phyloP scores from a whole-genome alignment of 2,329 filamentous ascomycete species.

The Fusarium oligoseptatum region DNA sequence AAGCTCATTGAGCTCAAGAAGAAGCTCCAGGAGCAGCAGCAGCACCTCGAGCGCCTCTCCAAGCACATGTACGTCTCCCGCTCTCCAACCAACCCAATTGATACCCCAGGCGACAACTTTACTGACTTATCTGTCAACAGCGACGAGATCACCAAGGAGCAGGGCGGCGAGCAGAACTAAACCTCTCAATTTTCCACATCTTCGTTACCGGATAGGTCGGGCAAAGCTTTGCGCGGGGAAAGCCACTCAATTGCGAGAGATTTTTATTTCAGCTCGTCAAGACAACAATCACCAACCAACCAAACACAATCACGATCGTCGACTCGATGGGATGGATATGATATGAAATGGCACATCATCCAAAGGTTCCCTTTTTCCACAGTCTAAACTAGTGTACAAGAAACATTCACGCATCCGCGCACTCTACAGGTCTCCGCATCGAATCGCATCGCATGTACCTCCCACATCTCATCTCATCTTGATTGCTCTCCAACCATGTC shows the following conservation, averaged over 20 bases:
- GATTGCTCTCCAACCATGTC: slow-evolving; percentile 10
- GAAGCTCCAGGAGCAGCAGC: slow-evolving; percentile 81
- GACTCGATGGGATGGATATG: slow-evolving; percentile 11
- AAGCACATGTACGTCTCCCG: slow-evolving; percentile 81
- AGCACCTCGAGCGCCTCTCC: slow-evolving; percentile 86
- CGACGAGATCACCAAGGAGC: slow-evolving; percentile 80
- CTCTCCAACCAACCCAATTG: slow-evolving; percentile 16
- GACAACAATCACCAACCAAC: slow-evolving; percentile 12
- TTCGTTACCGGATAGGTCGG: slow-evolving; percentile 35
- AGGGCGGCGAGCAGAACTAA: slow-evolving; percentile 77
- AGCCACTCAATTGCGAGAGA: slow-evolving; percentile 30
- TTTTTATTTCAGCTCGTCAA: slow-evolving; percentile 27
- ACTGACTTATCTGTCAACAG: slow-evolving; percentile 58
- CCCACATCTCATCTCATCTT: slow-evolving; percentile 2
- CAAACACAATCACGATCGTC: slow-evolving; percentile 18
- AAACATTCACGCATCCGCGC: slow-evolving; percentile 49
- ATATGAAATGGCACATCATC: slow-evolving; percentile 34
- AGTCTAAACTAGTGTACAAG: slow-evolving; percentile 57
- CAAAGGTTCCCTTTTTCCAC: slow-evolving; percentile 43
- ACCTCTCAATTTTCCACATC: slow-evolving; percentile 25
- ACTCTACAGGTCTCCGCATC: slow-evolving; percentile 26
- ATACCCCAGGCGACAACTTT: background rate
- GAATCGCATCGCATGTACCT: slow-evolving; percentile 17
- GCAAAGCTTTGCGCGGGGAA: slow-evolving; percentile 36
- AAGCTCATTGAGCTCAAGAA: slow-evolving; percentile 85